Conservation (phyloP, 495 filamentous ascomycete species). For the Cryomyces minteri region DNA sequence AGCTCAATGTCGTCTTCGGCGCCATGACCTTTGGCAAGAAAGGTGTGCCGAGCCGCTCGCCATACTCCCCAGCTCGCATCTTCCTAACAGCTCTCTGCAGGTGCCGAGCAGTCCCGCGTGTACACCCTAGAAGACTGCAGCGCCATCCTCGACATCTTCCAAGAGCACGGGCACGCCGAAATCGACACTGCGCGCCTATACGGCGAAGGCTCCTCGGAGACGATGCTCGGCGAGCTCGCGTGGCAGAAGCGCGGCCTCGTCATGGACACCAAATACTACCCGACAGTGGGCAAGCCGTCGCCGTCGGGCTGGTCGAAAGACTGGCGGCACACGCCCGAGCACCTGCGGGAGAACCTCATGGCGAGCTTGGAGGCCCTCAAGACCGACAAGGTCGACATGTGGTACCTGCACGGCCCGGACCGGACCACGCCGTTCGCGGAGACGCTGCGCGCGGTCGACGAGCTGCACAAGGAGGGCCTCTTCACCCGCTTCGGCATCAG, state of each 20-base stretch:
- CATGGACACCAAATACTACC: slow-evolving; percentile 35
- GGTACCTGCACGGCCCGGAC: slow-evolving; percentile 34
- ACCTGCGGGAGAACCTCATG: slow-evolving; percentile 16
- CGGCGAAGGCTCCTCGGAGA: slow-evolving; percentile 30
- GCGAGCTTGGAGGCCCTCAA: slow-evolving; percentile 26
- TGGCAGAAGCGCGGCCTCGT: slow-evolving; percentile 29
- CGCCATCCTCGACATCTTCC: slow-evolving; percentile 14
- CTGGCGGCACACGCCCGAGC: slow-evolving; percentile 18
- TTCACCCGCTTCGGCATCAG: slow-evolving; percentile 31
- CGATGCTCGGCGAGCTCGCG: slow-evolving; percentile 25
- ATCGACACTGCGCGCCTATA: slow-evolving; percentile 26
- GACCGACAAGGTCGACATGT: slow-evolving; percentile 30
- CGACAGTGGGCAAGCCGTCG: slow-evolving; percentile 9
- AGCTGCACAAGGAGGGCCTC: slow-evolving; percentile 27
- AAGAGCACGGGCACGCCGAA: slow-evolving; percentile 15
- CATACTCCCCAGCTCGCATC: not conserved
- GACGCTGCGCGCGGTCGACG: slow-evolving; percentile 28
- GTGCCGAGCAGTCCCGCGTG: not conserved
- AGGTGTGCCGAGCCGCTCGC: not conserved
- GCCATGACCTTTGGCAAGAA: slow-evolving; percentile 5
- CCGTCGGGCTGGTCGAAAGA: slow-evolving; percentile 1
- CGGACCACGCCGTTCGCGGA: slow-evolving; percentile 28
- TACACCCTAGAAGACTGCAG: not conserved
- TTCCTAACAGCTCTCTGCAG: not conserved
- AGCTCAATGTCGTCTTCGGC: slow-evolving; percentile 4